phyloP scores from a whole-genome alignment of 1,284 basidiomycete genomes.

The Erythrobasidium hasegawianum region DNA sequence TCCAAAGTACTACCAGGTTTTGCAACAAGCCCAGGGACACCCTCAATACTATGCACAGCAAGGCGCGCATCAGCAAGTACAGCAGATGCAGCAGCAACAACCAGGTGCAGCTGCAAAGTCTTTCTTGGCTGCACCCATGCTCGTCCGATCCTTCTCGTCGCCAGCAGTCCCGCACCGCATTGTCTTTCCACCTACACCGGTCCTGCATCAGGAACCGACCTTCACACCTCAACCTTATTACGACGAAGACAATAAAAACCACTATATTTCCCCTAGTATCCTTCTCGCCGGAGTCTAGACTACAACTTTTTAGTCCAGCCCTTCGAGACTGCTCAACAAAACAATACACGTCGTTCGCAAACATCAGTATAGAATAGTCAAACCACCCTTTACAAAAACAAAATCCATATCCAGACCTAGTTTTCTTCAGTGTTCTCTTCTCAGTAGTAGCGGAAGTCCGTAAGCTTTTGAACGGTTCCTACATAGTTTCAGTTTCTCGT shows the following conservation, averaged over 20 bases:
- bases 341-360: too few species aligned
- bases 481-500: too few species aligned
- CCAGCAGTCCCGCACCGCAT: slow-evolving; percentile 9
- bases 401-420: too few species aligned
- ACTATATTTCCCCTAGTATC: background rate
- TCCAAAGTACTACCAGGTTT: too few species aligned
- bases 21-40: background rate
- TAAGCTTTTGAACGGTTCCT: too few species aligned
- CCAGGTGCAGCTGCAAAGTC: background rate
- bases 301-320: too few species aligned
- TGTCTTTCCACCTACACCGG: slow-evolving; percentile 14
- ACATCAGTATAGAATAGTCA: too few species aligned
- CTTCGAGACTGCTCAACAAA: too few species aligned
- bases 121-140: slow-evolving; percentile 6
- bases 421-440: too few species aligned
- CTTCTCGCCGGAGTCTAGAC: too few species aligned
- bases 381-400: too few species aligned
- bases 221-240: slow-evolving; percentile 3
- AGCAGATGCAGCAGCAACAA: background rate
- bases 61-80: background rate
- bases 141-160: slow-evolving; percentile 18
- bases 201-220: slow-evolving; percentile 9
- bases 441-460: too few species aligned
- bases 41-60: background rate
- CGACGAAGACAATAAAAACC: background rate